These are phyloP conservation scores for Enterocytospora artemiae DNA, from an alignment of 371 early-diverging fungal species.

Conservation along the genomic window DNA sequence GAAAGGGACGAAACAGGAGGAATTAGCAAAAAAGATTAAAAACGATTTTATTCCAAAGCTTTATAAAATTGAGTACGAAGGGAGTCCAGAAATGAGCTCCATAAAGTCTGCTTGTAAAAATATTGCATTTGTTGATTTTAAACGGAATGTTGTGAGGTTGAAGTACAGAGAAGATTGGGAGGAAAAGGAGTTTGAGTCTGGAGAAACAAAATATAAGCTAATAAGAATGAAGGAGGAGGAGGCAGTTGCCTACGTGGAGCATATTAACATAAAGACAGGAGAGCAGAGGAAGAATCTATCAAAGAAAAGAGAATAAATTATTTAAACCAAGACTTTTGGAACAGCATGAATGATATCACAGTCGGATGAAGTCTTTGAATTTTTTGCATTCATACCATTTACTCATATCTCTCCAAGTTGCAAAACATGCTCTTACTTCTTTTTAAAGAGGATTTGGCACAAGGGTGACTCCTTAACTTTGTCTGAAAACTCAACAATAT, in stretches of 20 bases:
- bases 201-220: conserved; percentile 17
- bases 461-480: conserved; percentile 6
- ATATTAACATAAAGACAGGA: conserved; percentile 32
- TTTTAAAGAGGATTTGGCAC: not conserved
- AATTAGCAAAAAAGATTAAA: conserved; percentile 24
- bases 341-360: not conserved
- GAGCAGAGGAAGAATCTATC: conserved; percentile 10
- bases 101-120: conserved; percentile 40
- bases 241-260: conserved; percentile 35
- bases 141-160: conserved; percentile 46
- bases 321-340: not conserved
- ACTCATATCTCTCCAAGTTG: not conserved
- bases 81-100: conserved; percentile 22
- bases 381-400: conserved; percentile 1
- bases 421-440: not conserved
- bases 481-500: conserved; percentile 54
- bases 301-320: not conserved
- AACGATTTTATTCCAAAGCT: conserved; percentile 45
- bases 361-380: not conserved
- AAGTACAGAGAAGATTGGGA: conserved; percentile 46
- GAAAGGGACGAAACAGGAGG: conserved; percentile 32
- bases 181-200: conserved; percentile 35
- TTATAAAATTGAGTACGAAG: conserved; percentile 29
- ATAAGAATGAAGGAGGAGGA: conserved; percentile 41
- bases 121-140: conserved; percentile 54